phyloP scores from a whole-genome alignment of 2,329 filamentous ascomycete genomes.

The Hypoxylon sp. region DNA sequence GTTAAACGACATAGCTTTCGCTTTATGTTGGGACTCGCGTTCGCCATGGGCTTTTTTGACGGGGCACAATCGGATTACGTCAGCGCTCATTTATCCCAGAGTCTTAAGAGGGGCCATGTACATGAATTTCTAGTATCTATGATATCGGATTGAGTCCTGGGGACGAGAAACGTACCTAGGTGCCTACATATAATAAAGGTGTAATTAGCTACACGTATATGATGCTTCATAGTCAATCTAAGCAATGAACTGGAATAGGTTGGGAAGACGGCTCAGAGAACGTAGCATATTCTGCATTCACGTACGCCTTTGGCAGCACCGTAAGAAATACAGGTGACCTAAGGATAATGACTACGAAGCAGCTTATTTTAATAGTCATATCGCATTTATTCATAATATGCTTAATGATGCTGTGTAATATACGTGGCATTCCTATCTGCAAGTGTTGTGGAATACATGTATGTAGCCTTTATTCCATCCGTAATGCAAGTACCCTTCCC shows the following conservation, averaged over 20 bases:
- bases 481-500: conserved; percentile 18
- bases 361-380: not conserved
- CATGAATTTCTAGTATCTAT: too few species aligned
- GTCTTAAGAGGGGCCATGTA: not conserved
- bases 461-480: conserved; percentile 7
- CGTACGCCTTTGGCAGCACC: not conserved
- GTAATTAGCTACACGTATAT: not conserved
- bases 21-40: not conserved
- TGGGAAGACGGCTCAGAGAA: not conserved
- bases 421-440: conserved; percentile 8
- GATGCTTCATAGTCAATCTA: not conserved
- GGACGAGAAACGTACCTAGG: not conserved
- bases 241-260: not conserved
- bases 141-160: too few species aligned
- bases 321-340: not conserved
- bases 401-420: not conserved
- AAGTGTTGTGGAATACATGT: conserved; percentile 7
- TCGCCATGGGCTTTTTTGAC: not conserved
- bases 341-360: not conserved
- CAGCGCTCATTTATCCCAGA: not conserved
- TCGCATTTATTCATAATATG: not conserved
- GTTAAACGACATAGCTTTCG: not conserved
- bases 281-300: not conserved
- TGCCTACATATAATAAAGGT: not conserved
- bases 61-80: not conserved